Base-by-base conservation (phyloP, 768 basidiomycete genomes). In the Clitopilus hobsonii region DNA sequence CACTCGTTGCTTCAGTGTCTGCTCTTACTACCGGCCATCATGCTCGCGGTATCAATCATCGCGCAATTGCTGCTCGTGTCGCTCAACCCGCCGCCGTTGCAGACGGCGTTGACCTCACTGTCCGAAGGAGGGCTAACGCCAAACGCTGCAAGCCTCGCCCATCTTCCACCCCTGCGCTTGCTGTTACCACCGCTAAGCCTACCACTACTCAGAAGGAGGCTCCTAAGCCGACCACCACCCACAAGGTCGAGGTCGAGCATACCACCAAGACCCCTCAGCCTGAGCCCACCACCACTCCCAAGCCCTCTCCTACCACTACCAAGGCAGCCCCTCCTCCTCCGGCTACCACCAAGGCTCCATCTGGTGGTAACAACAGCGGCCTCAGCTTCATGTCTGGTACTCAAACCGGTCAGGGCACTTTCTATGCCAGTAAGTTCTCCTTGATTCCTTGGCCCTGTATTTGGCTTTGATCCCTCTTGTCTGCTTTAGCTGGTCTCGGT, bases 71-170 rank as follows among this genome's bases (percentile, higher is more conserved):
- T 38, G 77, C 74, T 26, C 77, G 77, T 32, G 49, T 51, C 54
- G 70, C 73, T n/a, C 63, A 71, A 26, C 62, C 65, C 13, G 69
- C 59, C 8, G 65, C 69, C 22, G 51, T 65, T 47, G 60, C 60
- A 51, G 47, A 62, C 38, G 63, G 64, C 13, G 49, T 53, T 20
- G 28, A 53, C 41, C 59, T 64, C 28, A 23, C 50, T 28, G 52
- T 67, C 28, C 63, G 66, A 53, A 71, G 58, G 58, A 70, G 74
- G 51, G 61, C 68, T 29, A 64, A 69, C 56, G 54, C 58, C 36
- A 71, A 65, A 64, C 71, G 80, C 51, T 90, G 89, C 82, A 83
- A 80, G 66, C 71, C 78, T 23, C 76, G 79, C 41, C 66, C 81
- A 6, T 54, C 76, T 23, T 58, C 73, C 2, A 58, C 69, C 10